Base-by-base conservation (phyloP, 768 basidiomycete genomes). In the Naganishia vishniacii region DNA sequence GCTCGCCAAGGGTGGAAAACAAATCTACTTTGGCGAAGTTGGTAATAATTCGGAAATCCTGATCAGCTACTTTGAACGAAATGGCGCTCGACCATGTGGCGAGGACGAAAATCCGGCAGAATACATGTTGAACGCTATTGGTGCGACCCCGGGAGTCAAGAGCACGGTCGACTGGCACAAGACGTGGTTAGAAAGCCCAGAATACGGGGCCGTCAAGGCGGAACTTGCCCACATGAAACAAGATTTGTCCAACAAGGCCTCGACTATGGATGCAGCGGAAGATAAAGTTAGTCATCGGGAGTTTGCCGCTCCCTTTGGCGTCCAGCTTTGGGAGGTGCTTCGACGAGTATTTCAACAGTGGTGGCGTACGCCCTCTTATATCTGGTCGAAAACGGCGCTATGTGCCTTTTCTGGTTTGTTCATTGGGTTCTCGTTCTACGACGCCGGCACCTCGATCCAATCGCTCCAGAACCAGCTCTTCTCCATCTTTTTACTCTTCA, bases 1-100 rank as follows among this genome's bases (percentile, higher is more conserved):
- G 61, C 72, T 81, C 29, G 85, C 91, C 70, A 80, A 81, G 16
- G 91, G 91, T 1, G 91, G 91, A 7, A 85, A 89, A 74, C 91
- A 90, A 0, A 88, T 92, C n/a, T 94, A 93, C 81, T 93, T 89
- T 72, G 91, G 91, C 45, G 87, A 88, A 66, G 89, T 93, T 53
- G 91, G 90, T 47, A 74, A 80, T 45, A 87, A 89, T 67, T 87
- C 88, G 3, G 71, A 78, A 1, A 80, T 84, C 37, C 79, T 93
- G 51, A 84, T 83, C 28, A 81, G 84, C 4, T 94, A 94, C 79
- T 90, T 92, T 72, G 83, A 84, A 25, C 80, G 81, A 16, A 78
- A 88, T 66, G 89, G 90, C 15, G 91, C 87, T 0, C 66, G 75
- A 29, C 51, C 61, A 25, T 91, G 89, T 75, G 88, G 89, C 3